A percentile compares a stretch with the other conserved stretches of the same genome.
Conservation (phyloP, 805 yeast species). For the Metschnikowia santaceciliae region DNA sequence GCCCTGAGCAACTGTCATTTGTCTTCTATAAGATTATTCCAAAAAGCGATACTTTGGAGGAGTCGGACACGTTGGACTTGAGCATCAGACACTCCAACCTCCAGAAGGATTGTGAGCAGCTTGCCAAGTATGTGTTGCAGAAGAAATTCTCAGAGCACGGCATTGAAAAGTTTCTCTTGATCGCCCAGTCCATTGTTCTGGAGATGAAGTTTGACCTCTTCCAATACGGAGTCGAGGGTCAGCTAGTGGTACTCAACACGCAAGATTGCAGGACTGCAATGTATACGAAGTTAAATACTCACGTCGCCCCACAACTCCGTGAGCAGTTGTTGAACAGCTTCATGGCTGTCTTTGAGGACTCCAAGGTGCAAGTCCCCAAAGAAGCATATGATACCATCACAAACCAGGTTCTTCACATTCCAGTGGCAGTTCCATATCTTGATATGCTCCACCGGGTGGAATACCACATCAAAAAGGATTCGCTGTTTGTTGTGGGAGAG, state of each 20-base stretch:
- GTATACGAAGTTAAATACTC: constrained; percentile 1
- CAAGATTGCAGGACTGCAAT: constrained; percentile 15
- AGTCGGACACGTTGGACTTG: constrained; percentile 39
- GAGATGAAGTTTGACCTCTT: constrained; percentile 27
- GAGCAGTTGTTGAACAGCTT: constrained; percentile 8
- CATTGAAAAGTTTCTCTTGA: constrained; percentile 18
- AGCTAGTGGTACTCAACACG: constrained; percentile 19
- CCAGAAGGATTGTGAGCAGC: constrained; percentile 39
- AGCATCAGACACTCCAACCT: constrained; percentile 45
- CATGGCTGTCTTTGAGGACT: background rate
- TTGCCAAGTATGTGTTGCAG: constrained; percentile 3
- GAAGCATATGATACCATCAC: background rate
- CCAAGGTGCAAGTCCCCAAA: background rate
- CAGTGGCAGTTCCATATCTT: constrained; percentile 60
- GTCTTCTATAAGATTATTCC: constrained; percentile 52
- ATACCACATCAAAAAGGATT: constrained; percentile 28
- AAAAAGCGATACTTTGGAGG: constrained; percentile 14
- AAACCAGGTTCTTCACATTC: constrained; percentile 34
- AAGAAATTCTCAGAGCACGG: constrained; percentile 1
- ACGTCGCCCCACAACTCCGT: constrained; percentile 10
- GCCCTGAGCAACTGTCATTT: constrained; percentile 67
- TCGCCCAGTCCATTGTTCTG: constrained; percentile 18
- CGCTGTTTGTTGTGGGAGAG: constrained; percentile 58
- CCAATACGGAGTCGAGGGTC: constrained; percentile 24
- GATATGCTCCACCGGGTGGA: constrained; percentile 59